These are phyloP conservation scores for Discostella stelligera DNA, from an alignment of 352 stramenopile species.

Conservation along the genomic window DNA sequence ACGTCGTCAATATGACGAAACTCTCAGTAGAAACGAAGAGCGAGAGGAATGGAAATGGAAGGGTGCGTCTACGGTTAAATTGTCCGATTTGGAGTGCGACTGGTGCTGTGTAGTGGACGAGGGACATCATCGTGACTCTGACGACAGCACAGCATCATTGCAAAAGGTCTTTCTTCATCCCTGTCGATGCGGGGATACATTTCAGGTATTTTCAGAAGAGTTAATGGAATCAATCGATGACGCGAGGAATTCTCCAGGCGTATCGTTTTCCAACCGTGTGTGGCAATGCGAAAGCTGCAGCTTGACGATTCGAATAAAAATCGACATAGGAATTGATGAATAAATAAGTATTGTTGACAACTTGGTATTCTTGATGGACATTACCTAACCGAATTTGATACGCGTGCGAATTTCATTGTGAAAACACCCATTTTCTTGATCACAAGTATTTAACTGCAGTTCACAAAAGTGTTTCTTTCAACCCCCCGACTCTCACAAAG, in stretches of 20 bases:
- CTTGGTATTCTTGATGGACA: background rate
- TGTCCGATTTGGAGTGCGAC: conserved; percentile 49
- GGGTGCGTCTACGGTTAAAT: conserved; percentile 31
- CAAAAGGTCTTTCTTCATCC: conserved; percentile 46
- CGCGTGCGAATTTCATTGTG: background rate
- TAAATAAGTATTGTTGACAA: conserved; percentile 5
- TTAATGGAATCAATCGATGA: conserved; percentile 22
- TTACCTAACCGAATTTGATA: background rate
- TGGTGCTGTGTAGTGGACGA: conserved; percentile 34
- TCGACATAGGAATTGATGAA: conserved; percentile 24
- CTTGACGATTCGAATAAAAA: conserved; percentile 32
- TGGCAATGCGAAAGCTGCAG: conserved; percentile 49
- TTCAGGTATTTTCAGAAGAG: conserved; percentile 48
- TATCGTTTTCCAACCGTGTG: conserved; percentile 13
- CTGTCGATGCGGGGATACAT: conserved; percentile 49
- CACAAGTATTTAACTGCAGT: background rate
- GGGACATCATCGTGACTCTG: conserved; percentile 20
- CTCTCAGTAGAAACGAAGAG: conserved; percentile 42
- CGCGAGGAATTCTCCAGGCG: background rate
- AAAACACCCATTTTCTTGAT: background rate
- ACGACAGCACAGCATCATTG: background rate
- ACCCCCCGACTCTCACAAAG: background rate
- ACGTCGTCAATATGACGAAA: conserved; percentile 58
- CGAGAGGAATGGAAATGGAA: conserved; percentile 26
- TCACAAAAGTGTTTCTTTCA: background rate